Evolutionary conservation across 192 early-diverging fungal species (phyloP).

Genomic region (Backusella macrospora): DNA sequence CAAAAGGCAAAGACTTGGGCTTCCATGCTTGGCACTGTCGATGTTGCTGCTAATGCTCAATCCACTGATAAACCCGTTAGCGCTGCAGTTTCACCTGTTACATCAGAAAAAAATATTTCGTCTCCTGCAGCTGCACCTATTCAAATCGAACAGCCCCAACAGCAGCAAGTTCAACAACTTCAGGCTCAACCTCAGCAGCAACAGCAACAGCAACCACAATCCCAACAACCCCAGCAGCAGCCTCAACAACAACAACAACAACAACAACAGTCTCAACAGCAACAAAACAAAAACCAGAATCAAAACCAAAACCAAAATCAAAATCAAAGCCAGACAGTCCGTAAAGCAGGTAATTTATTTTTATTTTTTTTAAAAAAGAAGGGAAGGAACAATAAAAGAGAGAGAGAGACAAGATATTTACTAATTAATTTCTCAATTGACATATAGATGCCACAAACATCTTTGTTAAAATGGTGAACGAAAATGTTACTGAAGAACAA

Average conservation of each 20-base stretch:
- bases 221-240: neutral
- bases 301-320: conserved; percentile 19
- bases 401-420: neutral
- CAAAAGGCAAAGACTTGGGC: neutral
- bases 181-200: conserved; percentile 24
- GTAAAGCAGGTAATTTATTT: neutral
- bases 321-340: conserved; percentile 2
- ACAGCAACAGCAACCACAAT: conserved; percentile 11
- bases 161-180: conserved; percentile 37
- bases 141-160: neutral
- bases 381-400: no score
- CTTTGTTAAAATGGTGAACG: conserved; percentile 45
- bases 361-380: neutral
- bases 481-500: conserved; percentile 41
- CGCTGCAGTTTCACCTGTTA: conserved; percentile 17
- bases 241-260: neutral
- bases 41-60: neutral
- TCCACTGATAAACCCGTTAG: neutral
- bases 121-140: conserved; percentile 47
- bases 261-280: conserved; percentile 11
- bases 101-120: conserved; percentile 34
- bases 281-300: conserved; percentile 9
- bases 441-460: conserved; percentile 22
- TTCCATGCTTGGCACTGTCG: neutral
- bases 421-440: neutral